phyloP scores from a whole-genome alignment of 345 rosid genomes.

The Noccaea caerulescens region DNA sequence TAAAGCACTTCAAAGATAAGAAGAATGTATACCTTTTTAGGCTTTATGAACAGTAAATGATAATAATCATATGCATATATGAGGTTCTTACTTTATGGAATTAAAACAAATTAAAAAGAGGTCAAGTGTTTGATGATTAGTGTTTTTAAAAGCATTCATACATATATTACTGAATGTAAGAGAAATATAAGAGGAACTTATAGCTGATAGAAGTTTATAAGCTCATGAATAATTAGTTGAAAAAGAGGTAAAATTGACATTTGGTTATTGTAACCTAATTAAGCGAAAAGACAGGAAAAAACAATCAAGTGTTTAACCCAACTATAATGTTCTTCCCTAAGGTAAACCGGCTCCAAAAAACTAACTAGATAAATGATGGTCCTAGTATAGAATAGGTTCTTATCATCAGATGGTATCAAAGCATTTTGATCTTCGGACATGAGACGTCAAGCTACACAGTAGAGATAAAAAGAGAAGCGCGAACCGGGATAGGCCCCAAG shows the following conservation, averaged over 20 bases:
- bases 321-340: background rate
- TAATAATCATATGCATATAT: constrained; percentile 40
- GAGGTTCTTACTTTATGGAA: constrained; percentile 27
- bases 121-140: constrained; percentile 41
- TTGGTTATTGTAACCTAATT: constrained; percentile 8
- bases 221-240: constrained; percentile 17
- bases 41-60: constrained; percentile 34
- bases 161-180: background rate
- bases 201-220: constrained; percentile 5
- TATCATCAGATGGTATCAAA: background rate
- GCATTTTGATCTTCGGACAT: background rate
- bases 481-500: no score
- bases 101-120: background rate
- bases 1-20: constrained; percentile 19
- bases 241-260: constrained; percentile 3
- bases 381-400: background rate
- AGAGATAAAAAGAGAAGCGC: background rate
- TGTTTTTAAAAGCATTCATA: constrained; percentile 28
- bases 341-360: background rate
- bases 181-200: background rate
- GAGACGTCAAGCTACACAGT: background rate
- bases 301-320: constrained; percentile 4
- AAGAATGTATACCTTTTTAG: constrained; percentile 40
- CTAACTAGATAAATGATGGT: background rate
- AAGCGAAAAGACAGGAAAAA: background rate